Percentiles rank a stretch among this genome's conserved stretches.
phyloP scores from a whole-genome alignment of 148 eudicot genomes.

The Gaultheria prostrata region DNA sequence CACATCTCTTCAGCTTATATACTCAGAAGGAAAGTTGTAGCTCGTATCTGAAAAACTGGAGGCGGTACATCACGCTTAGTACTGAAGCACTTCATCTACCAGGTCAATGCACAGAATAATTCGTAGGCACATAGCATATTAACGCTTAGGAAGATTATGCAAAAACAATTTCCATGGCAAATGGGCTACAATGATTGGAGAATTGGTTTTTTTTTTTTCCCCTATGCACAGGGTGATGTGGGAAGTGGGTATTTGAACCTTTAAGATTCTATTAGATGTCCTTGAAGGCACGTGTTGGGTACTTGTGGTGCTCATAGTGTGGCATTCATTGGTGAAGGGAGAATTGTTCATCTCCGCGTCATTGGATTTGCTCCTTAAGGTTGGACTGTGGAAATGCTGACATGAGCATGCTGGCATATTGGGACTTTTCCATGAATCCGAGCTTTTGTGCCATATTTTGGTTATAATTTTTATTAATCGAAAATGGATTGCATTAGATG shows the following conservation, averaged over 20 bases:
- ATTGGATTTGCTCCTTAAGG: neutral
- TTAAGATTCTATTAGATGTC: neutral
- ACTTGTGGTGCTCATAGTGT: neutral
- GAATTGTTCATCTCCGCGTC: neutral
- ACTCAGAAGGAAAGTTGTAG: neutral
- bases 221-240: neutral
- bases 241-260: constrained; percentile 7
- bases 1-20: neutral
- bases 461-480: neutral
- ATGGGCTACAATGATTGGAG: neutral
- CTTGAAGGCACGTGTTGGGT: neutral
- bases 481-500: neutral
- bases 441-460: neutral
- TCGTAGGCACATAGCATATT: neutral
- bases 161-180: neutral
- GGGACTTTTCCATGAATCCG: neutral
- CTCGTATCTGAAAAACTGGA: neutral
- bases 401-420: neutral
- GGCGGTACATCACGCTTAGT: neutral
- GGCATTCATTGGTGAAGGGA: neutral
- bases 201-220: neutral
- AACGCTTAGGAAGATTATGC: neutral
- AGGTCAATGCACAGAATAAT: neutral
- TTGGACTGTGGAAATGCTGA: neutral
- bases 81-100: neutral